Evolutionary conservation across 805 yeast species (phyloP), one percentile per base, ranked within the genome.

Genomic region (Tetrapisispora taiwanensis): DNA sequence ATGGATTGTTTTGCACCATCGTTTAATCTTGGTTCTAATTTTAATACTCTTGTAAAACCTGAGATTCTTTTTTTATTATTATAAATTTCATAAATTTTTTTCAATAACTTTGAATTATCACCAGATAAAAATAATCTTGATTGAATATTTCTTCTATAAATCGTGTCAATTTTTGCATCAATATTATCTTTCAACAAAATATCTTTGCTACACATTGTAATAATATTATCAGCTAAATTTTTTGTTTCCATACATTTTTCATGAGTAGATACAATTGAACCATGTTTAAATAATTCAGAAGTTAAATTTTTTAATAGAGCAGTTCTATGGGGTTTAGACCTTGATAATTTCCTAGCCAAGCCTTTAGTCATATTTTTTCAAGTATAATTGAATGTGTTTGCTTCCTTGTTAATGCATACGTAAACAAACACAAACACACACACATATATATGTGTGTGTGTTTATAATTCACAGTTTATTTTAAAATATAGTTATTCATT

Each of bases 1-100:
- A 89, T 79, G 0, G 92, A 80, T 72, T 85, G 92, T 28, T 89
- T 89, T 0, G 97, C 95, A 48, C 79, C 83, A 61, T 92, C 98
- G 45, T 92, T 89, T 39, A 81, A 63, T 52, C 97, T 73, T 15
- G 89, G 87, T 63, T 92, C 97, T 48, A 92, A 69, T 53, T 76
- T 80, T 49, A 88, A 67, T 43, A 90, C 76, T 52, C 97, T 76
- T 3, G 97, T 87, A 67, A 81, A 90, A 1, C 97, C 97, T 48
- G 87, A 84, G 1, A 64, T 58, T 66, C 95, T 75, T 20, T 84
- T 89, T 46, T 95, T 71, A 35, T 75, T 70, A 4, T 78, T 75
- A 34, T 89, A 69, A 35, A 76, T 86, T 15, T 71, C 73, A 47
- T 82, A 69, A 36, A 92, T 66, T 57, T 83, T 85, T n/a, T 84